Evolutionary conservation across 192 early-diverging fungal species (phyloP).

Genomic region (Anaeromyces robustus): DNA sequence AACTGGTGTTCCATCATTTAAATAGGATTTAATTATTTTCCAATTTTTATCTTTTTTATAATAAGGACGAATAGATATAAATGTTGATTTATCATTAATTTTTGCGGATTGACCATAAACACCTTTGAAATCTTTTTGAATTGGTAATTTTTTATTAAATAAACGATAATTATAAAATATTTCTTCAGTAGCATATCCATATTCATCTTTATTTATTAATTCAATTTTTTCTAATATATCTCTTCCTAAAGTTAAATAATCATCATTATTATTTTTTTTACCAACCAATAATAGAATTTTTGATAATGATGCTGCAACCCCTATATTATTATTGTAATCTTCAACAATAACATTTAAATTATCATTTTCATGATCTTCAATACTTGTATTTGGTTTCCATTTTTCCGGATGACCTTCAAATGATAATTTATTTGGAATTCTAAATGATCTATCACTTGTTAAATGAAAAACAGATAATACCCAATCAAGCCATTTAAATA

Average conservation of each 20-base stretch:
- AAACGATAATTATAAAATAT: background rate
- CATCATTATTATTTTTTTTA: background rate
- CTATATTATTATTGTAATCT: background rate
- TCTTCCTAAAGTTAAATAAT: background rate
- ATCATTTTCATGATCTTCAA: background rate
- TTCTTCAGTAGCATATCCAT: background rate
- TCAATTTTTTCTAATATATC: background rate
- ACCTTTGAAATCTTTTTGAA: background rate
- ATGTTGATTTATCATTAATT: background rate
- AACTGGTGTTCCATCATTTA: background rate
- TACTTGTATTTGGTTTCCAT: background rate
- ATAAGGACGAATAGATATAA: background rate
- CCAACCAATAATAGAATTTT: background rate
- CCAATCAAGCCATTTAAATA: background rate
- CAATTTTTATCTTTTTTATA: background rate
- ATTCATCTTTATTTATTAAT: background rate
- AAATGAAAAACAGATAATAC: background rate
- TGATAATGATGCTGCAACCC: background rate
- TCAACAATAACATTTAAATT: background rate
- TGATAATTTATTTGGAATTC: background rate
- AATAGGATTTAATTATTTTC: background rate
- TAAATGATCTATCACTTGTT: background rate
- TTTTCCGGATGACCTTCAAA: background rate
- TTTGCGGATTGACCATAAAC: background rate
- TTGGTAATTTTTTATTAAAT: background rate